Base-by-base conservation (phyloP, 176 grass and related monocot genomes). In the Zea mays region DNA sequence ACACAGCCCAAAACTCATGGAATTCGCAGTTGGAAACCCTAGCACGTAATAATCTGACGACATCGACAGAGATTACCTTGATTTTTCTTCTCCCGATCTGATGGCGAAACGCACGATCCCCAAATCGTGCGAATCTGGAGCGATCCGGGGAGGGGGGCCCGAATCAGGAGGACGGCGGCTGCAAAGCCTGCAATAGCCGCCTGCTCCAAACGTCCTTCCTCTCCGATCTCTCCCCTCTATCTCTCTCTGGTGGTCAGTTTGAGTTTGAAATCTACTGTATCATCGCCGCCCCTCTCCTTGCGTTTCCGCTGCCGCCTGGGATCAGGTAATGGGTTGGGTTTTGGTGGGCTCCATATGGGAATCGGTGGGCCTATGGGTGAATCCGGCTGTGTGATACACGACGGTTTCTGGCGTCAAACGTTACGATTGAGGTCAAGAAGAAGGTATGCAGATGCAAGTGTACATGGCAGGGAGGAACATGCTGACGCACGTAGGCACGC, bases 261-360 rank as follows among this genome's bases (percentile, higher is more conserved):
- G 16, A 71, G 42, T 71, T 71, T 71, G 27, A 75, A 75, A 82
- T 47, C 45, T 77, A 5, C 3, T 34, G 36, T 55, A 48, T 44
- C 78, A 10, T 35, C 68, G 71, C n/a, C 6, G 15, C 61, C 37
- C 71, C 39, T 65, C 69, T 37, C 46, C 66, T 55, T 14, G 33
- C 35, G 3, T 14, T 56, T 20, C 55, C 55, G 65, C 17, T 42
- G 74, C 76, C 76, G 47, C 80, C 5, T 15, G 6, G n/a, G 37
- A 34, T 10, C 8, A 9, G 51, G 46, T 10, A 37, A 8, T 47
- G 16, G 27, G 27, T 27, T 27, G 27, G 27, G 27, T 27, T 27
- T 27, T 27, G 6, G 5, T 35, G 17, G 45, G 62, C 45, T 39
- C 9, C 39, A 40, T 8, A 2, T 40, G 3, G 15, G 7, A n/a